Base-by-base conservation (phyloP, 768 basidiomycete species). In the Amanita pseudoporphyria region DNA sequence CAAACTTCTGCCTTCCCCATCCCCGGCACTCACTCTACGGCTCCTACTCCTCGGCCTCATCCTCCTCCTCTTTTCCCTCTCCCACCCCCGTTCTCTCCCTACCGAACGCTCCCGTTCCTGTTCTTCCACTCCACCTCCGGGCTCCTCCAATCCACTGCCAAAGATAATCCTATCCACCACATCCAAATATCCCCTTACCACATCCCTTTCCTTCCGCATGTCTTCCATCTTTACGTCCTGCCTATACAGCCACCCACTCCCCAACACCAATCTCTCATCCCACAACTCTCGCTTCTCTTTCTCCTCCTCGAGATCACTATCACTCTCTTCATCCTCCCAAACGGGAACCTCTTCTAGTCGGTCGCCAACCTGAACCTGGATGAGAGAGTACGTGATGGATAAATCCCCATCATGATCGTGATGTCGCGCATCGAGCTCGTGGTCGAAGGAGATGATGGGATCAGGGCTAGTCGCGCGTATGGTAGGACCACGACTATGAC, bases 81-180 rank as follows among this genome's bases (percentile, higher is more conserved):
- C 76, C 61, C 71, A 71, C 5, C 67, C 67, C 28, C 71, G 67
- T 52, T 80, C 74, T 58, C 71, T 71, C 24, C 51, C 69, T 65
- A 75, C 76, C 14, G 6, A n/a, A 37, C 9, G 35, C 6, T 39
- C 46, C 33, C 16, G n/a, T n/a, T n/a, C n/a, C n/a, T n/a, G n/a
- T n/a, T n/a, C n/a, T n/a, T n/a, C n/a, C n/a, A n/a, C 36, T 5
- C 35, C 77, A 33, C 73, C 64, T 53, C 67, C 68, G 5, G n/a
- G n/a, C n/a, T 69, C 70, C 56, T 70, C 74, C 47, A 67, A 5
- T 22, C 18, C 70, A 1, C 81, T 80, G 6, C 78, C 77, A 52
- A 93, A 92, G 12, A 93, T 60, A 3, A 84, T 82, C 51, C 82
- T 78, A 56, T 91, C 89, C 3, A 90, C 88, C n/a, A 81, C 71